These are phyloP conservation scores for Middelhovenomyces tepae DNA, from an alignment of 805 yeast genomes.

Conservation along the genomic window DNA sequence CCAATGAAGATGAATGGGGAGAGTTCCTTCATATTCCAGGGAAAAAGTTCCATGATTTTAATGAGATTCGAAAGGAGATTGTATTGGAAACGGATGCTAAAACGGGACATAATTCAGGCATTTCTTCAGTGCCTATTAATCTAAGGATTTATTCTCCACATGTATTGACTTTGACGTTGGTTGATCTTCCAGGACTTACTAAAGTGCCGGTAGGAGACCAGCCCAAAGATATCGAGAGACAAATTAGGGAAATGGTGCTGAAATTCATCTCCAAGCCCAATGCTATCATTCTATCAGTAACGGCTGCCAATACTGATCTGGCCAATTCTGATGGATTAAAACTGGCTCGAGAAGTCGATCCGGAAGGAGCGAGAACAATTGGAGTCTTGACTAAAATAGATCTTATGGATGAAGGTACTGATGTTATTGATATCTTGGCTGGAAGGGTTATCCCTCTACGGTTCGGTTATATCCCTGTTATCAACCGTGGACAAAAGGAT, in stretches of 20 bases:
- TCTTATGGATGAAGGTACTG: constrained; percentile 97
- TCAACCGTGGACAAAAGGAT: constrained; percentile 95
- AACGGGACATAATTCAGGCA: constrained; percentile 68
- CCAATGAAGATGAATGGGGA: constrained; percentile 72
- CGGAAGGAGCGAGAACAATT: constrained; percentile 87
- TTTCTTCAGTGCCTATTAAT: constrained; percentile 87
- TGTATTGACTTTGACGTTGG: constrained; percentile 87
- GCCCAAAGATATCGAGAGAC: constrained; percentile 92
- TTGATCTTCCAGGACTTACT: constrained; percentile 94
- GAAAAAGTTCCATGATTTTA: constrained; percentile 77
- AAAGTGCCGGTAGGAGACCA: constrained; percentile 99
- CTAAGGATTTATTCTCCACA: constrained; percentile 90
- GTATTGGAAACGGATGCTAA: constrained; percentile 83
- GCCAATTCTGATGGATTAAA: constrained; percentile 96
- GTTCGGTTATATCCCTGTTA: constrained; percentile 94
- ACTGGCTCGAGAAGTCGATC: constrained; percentile 95
- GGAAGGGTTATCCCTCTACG: constrained; percentile 93
- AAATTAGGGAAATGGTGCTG: constrained; percentile 85
- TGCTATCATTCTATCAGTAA: constrained; percentile 89
- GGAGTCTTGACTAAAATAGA: constrained; percentile 97
- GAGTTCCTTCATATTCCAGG: constrained; percentile 91
- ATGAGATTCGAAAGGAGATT: constrained; percentile 82
- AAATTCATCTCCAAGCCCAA: constrained; percentile 93
- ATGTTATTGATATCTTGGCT: constrained; percentile 89
- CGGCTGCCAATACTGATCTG: constrained; percentile 93